Conservation (phyloP, 306 rosid species). For the Prunus davidiana region DNA sequence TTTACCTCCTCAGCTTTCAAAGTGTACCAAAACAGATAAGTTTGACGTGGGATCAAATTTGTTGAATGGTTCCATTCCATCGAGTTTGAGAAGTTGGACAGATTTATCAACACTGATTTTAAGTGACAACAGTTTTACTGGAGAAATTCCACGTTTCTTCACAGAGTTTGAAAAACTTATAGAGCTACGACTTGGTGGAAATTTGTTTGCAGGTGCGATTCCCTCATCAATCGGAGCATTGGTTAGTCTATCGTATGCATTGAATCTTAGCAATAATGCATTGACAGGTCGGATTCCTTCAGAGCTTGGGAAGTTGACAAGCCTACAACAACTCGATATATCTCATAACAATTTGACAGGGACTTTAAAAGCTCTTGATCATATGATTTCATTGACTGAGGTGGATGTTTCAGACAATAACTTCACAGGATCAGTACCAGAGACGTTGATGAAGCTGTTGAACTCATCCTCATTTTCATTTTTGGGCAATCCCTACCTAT, state of each 20-base stretch:
- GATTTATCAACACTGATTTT: constrained; percentile 42
- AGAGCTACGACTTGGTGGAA: constrained; percentile 74
- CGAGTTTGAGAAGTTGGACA: constrained; percentile 54
- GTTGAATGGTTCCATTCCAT: constrained; percentile 65
- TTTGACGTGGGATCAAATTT: constrained; percentile 70
- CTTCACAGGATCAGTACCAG: constrained; percentile 60
- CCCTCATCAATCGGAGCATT: constrained; percentile 59
- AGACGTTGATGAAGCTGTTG: constrained; percentile 41
- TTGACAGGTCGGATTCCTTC: too few species aligned
- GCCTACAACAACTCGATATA: constrained; percentile 42
- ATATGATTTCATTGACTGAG: constrained; percentile 41
- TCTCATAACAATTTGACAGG: constrained; percentile 82
- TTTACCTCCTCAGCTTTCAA: constrained; percentile 59
- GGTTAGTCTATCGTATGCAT: constrained; percentile 8
- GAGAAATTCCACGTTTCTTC: constrained; percentile 60
- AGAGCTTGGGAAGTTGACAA: constrained; percentile 40
- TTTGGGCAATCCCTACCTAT: constrained; percentile 57
- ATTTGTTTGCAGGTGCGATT: constrained; percentile 64
- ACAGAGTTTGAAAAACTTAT: constrained; percentile 38
- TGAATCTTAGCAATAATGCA: too few species aligned
- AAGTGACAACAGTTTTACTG: constrained; percentile 59
- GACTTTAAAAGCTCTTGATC: constrained; percentile 39
- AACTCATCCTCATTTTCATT: constrained; percentile 45
- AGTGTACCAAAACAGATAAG: constrained; percentile 40
- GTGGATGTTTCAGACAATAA: constrained; percentile 62